Base-by-base conservation (phyloP, 78 protist genomes). In the Tieghemostelium lacteum region DNA sequence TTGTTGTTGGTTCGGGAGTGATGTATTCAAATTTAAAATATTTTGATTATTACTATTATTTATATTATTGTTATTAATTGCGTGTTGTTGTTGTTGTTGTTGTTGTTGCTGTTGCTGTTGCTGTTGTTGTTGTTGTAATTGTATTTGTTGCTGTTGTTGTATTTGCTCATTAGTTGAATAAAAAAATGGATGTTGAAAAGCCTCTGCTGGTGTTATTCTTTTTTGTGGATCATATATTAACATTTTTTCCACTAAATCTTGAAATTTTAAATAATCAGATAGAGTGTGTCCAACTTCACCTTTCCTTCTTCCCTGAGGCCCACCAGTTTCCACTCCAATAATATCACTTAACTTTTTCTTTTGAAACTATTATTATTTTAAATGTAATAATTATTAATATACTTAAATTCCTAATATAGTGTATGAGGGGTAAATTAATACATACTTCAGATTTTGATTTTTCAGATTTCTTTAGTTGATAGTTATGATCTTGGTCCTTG, bases 181-280 rank as follows among this genome's bases (percentile, higher is more conserved):
- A 62, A 97, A 85, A 71, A 95, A 97, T 28, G 95, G 76, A 77
- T 97, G 98, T 34, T 77, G 75, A 37, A 94, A 78, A 1, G 99
- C 99, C 19, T 86, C 88, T 16, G 40, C 19, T 12, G 97, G 96
- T 22, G 93, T 87, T 58, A 95, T 95, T 26, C 99, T 75, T 63
- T 85, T 42, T 31, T 28, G 72, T 2, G 98, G 98, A 71, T 97
- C 97, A 66, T 89, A 94, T 19, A 50, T 60, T 52, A 98, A 88
- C 95, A 98, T 89, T 49, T 63, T 37, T 28, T 39, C 60, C 17
- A 97, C 66, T n/a, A 97, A 86, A 80, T 97, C 94, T 62, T 50
- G 37, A 39, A 97, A 94, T 49, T 31, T 36, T 3, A 39, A 42
- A 75, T 96, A 96, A 77, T 96, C 96, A 22, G 17, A n/a, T 33